These are phyloP conservation scores for Paecilomyces variotii DNA, from an alignment of 2,329 filamentous ascomycete species.

Conservation along the genomic window DNA sequence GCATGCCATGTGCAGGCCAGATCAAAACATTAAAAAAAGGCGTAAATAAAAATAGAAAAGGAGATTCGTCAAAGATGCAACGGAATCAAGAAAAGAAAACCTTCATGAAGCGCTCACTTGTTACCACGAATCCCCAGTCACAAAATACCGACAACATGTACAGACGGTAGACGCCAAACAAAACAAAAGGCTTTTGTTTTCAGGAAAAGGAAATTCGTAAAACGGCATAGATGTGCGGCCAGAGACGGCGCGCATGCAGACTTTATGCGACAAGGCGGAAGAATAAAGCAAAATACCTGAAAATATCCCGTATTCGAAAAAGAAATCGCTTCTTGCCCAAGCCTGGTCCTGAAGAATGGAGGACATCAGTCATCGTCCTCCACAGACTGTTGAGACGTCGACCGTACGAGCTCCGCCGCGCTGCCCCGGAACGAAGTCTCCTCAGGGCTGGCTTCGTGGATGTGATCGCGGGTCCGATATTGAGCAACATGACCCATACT, in stretches of 20 bases:
- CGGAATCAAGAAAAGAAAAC: conserved; percentile 3
- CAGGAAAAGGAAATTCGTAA: conserved; percentile 14
- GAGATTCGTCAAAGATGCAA: conserved; percentile 1
- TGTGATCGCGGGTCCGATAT: conserved; percentile 41
- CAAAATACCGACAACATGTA: not conserved
- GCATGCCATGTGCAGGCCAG: not conserved
- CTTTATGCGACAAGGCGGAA: not conserved
- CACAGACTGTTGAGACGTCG: conserved; percentile 11
- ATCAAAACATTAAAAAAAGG: not conserved
- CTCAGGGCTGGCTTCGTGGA: conserved; percentile 34
- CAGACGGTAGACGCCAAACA: not conserved
- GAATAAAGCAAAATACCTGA: not conserved
- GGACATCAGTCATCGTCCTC: conserved; percentile 8
- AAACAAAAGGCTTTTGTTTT: conserved; percentile 1
- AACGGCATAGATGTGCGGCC: conserved; percentile 7
- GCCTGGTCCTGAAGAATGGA: not conserved
- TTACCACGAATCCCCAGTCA: not conserved
- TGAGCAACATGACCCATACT: conserved; percentile 45
- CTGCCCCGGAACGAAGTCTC: conserved; percentile 32
- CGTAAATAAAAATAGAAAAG: not conserved
- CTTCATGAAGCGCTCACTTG: conserved; percentile 4
- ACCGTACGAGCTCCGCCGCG: conserved; percentile 37
- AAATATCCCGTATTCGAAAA: not conserved
- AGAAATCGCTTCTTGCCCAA: not conserved
- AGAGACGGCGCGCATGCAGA: conserved; percentile 2